Conservation (phyloP, 352 stramenopile species). For the Globisporangium yorkense region DNA sequence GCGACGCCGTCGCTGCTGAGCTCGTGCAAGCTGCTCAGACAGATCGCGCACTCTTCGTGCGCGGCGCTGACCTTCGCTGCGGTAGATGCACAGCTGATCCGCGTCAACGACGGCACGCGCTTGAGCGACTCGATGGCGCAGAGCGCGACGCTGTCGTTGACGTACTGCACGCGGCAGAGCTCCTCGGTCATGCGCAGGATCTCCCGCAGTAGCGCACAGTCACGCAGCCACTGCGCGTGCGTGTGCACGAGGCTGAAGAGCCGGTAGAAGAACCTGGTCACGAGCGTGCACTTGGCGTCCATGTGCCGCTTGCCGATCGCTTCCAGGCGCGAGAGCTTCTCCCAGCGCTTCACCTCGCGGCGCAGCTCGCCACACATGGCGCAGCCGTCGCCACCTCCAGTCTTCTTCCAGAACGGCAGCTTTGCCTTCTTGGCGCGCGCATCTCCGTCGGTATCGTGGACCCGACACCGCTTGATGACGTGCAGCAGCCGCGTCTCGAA, state of each 20-base stretch:
- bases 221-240: slow-evolving; percentile 37
- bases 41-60: slow-evolving; percentile 47
- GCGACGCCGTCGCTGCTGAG: slow-evolving; percentile 9
- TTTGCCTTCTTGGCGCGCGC: slow-evolving; percentile 11
- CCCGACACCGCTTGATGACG: slow-evolving; percentile 24
- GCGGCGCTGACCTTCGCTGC: not conserved
- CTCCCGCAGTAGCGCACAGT: slow-evolving; percentile 42
- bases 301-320: slow-evolving; percentile 41
- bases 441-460: not conserved
- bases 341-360: slow-evolving; percentile 33
- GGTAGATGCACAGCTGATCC: slow-evolving; percentile 1
- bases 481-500: slow-evolving; percentile 33
- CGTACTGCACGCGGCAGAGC: slow-evolving; percentile 46
- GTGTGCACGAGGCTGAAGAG: slow-evolving; percentile 33
- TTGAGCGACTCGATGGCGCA: slow-evolving; percentile 39
- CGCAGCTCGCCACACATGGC: slow-evolving; percentile 40
- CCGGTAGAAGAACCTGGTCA: slow-evolving; percentile 40
- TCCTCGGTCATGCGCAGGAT: slow-evolving; percentile 39
- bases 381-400: slow-evolving; percentile 4
- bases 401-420: not conserved
- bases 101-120: slow-evolving; percentile 12
- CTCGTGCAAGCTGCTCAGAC: slow-evolving; percentile 21
- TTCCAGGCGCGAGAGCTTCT: slow-evolving; percentile 28
- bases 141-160: slow-evolving; percentile 34
- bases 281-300: slow-evolving; percentile 38